phyloP scores from a whole-genome alignment of 352 stramenopile genomes.

The Globisporangium sylvaticum region DNA sequence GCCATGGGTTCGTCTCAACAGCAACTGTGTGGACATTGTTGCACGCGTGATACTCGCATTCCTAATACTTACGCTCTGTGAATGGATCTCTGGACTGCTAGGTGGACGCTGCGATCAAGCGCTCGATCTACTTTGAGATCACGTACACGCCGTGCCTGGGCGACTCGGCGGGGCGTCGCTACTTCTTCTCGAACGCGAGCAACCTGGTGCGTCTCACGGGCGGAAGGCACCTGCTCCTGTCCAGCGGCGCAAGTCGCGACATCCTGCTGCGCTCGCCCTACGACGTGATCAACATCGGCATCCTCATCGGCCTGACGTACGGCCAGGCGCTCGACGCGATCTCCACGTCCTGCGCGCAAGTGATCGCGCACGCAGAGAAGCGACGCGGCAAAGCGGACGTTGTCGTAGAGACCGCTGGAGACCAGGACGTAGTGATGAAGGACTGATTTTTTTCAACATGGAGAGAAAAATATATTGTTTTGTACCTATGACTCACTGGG shows the following conservation, averaged over 20 bases:
- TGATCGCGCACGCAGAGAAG: slow-evolving; percentile 57
- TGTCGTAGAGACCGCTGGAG: slow-evolving; percentile 21
- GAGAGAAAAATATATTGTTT: slow-evolving; percentile 1
- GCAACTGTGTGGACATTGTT: background rate
- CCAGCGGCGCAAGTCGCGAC: slow-evolving; percentile 66
- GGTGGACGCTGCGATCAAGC: slow-evolving; percentile 69
- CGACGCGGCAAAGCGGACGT: slow-evolving; percentile 49
- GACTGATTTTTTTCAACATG: slow-evolving; percentile 17
- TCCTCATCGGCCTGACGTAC: slow-evolving; percentile 71
- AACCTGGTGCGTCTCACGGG: slow-evolving; percentile 72
- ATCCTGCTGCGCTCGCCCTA: slow-evolving; percentile 78
- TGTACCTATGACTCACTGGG: background rate
- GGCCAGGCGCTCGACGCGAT: slow-evolving; percentile 64
- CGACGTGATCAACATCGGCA: slow-evolving; percentile 76
- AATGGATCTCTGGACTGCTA: slow-evolving; percentile 16
- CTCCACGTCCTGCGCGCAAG: slow-evolving; percentile 43
- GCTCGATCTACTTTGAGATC: slow-evolving; percentile 75
- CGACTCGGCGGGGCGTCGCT: slow-evolving; percentile 69
- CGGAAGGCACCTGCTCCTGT: slow-evolving; percentile 66
- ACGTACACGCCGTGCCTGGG: slow-evolving; percentile 73
- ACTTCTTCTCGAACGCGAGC: slow-evolving; percentile 86
- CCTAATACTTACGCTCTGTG: background rate
- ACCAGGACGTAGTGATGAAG: slow-evolving; percentile 44
- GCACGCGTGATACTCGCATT: background rate
- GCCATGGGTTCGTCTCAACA: slow-evolving; percentile 42